Conservation (phyloP, 257 asterid species). For the Solanum paucissectum region DNA sequence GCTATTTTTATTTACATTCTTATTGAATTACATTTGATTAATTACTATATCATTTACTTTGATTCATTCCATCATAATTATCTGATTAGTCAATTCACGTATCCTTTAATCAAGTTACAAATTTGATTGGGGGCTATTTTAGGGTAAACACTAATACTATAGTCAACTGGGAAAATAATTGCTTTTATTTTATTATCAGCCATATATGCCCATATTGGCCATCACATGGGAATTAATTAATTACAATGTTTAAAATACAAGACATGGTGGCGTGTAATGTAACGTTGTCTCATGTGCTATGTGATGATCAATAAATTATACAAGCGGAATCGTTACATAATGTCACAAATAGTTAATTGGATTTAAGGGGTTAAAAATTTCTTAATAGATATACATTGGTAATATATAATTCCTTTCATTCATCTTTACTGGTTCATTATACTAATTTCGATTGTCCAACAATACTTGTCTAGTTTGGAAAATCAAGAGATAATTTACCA, state of each 20-base stretch:
- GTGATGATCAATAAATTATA: neutral
- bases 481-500: too few relatives aligned
- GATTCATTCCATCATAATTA: neutral
- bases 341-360: neutral
- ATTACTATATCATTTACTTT: too few relatives aligned
- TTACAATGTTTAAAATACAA: neutral
- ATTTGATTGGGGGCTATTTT: neutral
- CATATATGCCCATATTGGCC: neutral
- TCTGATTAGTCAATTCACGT: too few relatives aligned
- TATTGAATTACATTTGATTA: too few relatives aligned
- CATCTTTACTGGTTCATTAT: too few relatives aligned
- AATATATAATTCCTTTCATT: neutral
- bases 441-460: accelerated
- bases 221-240: neutral
- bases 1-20: too few relatives aligned
- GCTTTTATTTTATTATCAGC: neutral
- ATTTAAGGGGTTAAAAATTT: neutral
- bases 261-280: neutral
- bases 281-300: neutral
- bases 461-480: too few relatives aligned
- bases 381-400: neutral
- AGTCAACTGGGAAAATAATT: neutral
- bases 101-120: too few relatives aligned
- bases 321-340: too few relatives aligned
- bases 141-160: neutral